Conservation (phyloP, 1,284 basidiomycete species). For the Leccinum subfulvum region DNA sequence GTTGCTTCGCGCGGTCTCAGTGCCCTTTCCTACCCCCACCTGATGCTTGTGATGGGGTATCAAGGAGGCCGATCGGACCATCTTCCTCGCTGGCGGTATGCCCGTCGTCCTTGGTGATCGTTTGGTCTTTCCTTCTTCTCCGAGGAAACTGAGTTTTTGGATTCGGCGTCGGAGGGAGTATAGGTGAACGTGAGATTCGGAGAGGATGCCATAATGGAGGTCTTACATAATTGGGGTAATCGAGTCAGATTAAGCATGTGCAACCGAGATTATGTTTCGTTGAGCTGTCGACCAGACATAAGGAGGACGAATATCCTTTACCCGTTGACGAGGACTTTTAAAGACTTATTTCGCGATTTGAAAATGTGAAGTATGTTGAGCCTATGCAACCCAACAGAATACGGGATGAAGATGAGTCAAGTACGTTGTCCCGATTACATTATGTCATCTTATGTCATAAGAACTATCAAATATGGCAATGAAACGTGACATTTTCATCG, state of each 20-base stretch:
- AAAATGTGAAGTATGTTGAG: too few species aligned
- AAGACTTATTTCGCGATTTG: too few species aligned
- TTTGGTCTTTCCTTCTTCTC: slow-evolving; percentile 28
- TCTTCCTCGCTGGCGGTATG: slow-evolving; percentile 29
- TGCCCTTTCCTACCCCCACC: too few species aligned
- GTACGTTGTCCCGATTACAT: too few species aligned
- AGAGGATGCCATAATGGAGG: slow-evolving; percentile 45
- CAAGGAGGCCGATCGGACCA: slow-evolving; percentile 8
- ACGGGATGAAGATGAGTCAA: too few species aligned
- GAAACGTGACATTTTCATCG: too few species aligned
- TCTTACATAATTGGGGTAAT: slow-evolving; percentile 37
- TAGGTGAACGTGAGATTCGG: slow-evolving; percentile 22
- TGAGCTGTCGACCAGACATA: slow-evolving; percentile 33
- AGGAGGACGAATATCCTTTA: slow-evolving; percentile 26
- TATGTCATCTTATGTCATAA: too few species aligned
- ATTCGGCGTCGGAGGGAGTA: slow-evolving; percentile 22
- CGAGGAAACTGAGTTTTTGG: slow-evolving; percentile 20
- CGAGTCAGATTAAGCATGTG: slow-evolving; percentile 42
- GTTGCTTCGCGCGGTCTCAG: too few species aligned
- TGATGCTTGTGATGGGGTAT: slow-evolving; percentile 19
- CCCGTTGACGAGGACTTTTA: slow-evolving; percentile 53
- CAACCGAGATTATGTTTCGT: slow-evolving; percentile 40
- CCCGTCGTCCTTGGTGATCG: slow-evolving; percentile 26
- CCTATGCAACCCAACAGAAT: too few species aligned
- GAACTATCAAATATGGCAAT: too few species aligned